Base-by-base conservation (phyloP, 345 rosid genomes). In the Raphanus sativus region DNA sequence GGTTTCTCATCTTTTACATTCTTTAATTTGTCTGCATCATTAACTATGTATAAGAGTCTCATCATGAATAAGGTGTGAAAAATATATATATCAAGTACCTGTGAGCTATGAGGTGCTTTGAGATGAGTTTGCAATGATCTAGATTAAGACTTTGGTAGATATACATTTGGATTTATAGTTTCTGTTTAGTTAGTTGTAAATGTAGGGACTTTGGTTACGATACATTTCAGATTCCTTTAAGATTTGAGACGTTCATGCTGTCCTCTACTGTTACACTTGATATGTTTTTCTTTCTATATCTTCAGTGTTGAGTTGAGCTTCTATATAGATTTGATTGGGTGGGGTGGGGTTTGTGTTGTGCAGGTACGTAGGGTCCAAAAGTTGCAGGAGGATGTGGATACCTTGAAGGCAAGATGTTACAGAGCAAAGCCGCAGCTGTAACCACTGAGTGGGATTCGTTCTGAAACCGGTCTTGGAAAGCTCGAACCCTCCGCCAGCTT, bases 301-400 rank as follows among this genome's bases (percentile, higher is more conserved):
- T 25, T 17, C 5, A 21, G 12, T 66, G 21, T 70, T 70, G 71
- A 8, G 17, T 25, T 8, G 4, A 71, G 15, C 16, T 9, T 16
- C 16, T 29, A 34, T 61, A 25, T 13, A 29, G 75, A 10, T 30
- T 29, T 62, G 78, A 80, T 69, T 52, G 69, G 24, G 56, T 52
- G 69, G 24, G 56, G 17, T 11, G 2, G 2, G 24, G 45, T 9
- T 52, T 52, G 25, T 52, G 50, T 28, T 29, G 56, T 32, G 80
- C 81, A 94, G 97, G 98, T 94, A 34, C 81, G 77, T 4, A 88
- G 98, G 11, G 71, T 90, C 34, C 98, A 94, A 75, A 86, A 84
- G 58, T 82, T 87, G 73, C 97, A 89, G 15, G 95, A 92, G 67
- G 17, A 69, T 29, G 82, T 94, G 81, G 98, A 90, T 85, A 76